These are phyloP conservation scores for Saccharum spontaneum DNA, from an alignment of 176 grass and related monocot species.

Conservation along the genomic window DNA sequence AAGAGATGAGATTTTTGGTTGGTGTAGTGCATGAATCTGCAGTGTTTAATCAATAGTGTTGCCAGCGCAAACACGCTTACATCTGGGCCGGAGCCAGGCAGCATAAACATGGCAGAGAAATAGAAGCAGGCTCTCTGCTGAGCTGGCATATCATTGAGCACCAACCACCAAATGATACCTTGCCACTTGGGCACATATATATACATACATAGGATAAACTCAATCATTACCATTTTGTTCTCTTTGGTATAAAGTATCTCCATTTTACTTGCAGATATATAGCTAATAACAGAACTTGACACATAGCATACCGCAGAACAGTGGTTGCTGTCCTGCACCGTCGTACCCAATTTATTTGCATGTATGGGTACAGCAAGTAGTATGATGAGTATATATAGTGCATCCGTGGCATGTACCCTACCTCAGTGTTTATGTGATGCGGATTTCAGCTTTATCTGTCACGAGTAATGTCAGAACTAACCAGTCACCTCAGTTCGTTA, in stretches of 20 bases:
- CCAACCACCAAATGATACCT: constrained; percentile 38
- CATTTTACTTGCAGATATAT: neutral
- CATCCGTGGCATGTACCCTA: neutral
- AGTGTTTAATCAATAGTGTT: neutral
- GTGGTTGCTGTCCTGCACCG: neutral
- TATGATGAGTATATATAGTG: neutral
- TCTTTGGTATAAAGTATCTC: neutral
- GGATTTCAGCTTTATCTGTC: neutral
- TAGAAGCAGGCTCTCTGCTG: constrained; percentile 31
- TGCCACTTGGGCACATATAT: constrained; percentile 20
- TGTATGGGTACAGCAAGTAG: neutral
- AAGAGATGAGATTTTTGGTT: neutral
- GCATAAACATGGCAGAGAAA: constrained; percentile 30
- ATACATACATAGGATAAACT: neutral
- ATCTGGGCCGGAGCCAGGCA: constrained; percentile 10
- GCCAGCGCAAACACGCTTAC: constrained; percentile 27
- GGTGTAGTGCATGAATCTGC: neutral
- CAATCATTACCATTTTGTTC: neutral
- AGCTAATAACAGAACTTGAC: neutral
- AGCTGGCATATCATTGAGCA: constrained; percentile 41
- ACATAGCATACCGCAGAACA: neutral
- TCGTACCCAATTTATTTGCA: neutral
- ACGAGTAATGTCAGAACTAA: no score
- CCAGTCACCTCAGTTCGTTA: no score
- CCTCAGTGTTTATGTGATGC: neutral